Base-by-base conservation (phyloP, 495 filamentous ascomycete species). In the Hyaloscypha finlandica region DNA sequence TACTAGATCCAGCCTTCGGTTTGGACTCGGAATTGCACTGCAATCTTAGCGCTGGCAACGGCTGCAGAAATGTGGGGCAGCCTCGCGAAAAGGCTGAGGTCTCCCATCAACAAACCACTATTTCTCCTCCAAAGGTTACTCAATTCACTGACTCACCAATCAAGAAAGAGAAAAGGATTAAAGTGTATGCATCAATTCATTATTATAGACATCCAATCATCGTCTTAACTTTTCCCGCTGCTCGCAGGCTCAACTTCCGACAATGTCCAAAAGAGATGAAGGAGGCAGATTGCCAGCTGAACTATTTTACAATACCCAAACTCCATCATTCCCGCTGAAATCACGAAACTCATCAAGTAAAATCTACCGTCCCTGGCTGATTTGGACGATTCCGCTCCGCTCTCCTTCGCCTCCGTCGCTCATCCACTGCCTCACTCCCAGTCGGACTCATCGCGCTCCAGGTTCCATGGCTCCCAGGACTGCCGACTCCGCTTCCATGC, bases 381-480 rank as follows among this genome's bases (percentile, higher is more conserved):
- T 20, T 31, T 19, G 72, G 70, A 20, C 66, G 48, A 58, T 73
- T 77, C 65, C 82, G 76, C 71, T 85, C 82, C 61, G 80, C 65
- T 57, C 83, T 78, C 72, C 82, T 77, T 72, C 82, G 71, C 68
- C 79, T 63, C 63, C 83, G 76, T 64, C 83, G 69, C 72, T 59
- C 64, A 66, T 70, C 68, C 22, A 56, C 70, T 72, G 67, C 77
- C 80, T 71, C 79, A 80, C 75, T 76, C 80, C 25, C 74, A 74
- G 35, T 73, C 71, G 59, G 78, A 78, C 70, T 80, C 82, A 30
- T 75, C 71, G 30, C 70, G 9, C 57, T 65, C 73, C 68, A 73
- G 0, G 71, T 70, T 3, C 68, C 67, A 39, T 71, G 68, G 52
- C 70, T 73, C n/a, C 68, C 78, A 19, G 81, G 67, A 62, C 76